Evolutionary conservation across 805 yeast genomes (phyloP).

Genomic region (Candida glaebosa): DNA sequence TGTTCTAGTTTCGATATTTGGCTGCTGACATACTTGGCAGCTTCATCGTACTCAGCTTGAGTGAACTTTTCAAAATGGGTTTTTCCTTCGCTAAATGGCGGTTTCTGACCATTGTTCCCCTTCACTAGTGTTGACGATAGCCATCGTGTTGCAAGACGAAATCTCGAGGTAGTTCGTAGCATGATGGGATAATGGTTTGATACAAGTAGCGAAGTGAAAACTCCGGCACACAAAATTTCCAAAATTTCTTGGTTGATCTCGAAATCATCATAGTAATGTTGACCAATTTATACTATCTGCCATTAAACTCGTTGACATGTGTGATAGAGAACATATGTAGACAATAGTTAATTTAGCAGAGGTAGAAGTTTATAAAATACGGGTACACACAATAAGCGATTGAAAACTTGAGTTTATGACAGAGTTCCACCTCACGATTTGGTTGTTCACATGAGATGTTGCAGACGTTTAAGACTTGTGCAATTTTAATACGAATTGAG

Average conservation of each 20-base stretch:
- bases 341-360: too few species aligned
- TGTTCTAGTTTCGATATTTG: conserved; percentile 30
- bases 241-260: background rate
- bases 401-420: too few species aligned
- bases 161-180: background rate
- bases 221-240: background rate
- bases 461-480: too few species aligned
- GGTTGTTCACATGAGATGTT: too few species aligned
- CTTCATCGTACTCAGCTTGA: conserved; percentile 36
- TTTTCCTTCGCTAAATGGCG: conserved; percentile 19
- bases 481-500: too few species aligned
- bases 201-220: background rate
- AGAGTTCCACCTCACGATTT: too few species aligned
- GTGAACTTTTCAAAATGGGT: conserved; percentile 34
- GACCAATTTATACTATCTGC: too few species aligned
- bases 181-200: background rate
- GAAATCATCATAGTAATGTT: background rate
- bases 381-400: too few species aligned
- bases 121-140: background rate
- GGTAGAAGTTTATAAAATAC: too few species aligned
- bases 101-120: background rate
- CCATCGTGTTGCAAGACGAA: background rate
- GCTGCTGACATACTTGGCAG: conserved; percentile 27
- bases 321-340: too few species aligned
- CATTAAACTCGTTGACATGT: too few species aligned